These are phyloP conservation scores for Phaffomyces antillensis DNA, from an alignment of 805 yeast genomes.

Conservation along the genomic window DNA sequence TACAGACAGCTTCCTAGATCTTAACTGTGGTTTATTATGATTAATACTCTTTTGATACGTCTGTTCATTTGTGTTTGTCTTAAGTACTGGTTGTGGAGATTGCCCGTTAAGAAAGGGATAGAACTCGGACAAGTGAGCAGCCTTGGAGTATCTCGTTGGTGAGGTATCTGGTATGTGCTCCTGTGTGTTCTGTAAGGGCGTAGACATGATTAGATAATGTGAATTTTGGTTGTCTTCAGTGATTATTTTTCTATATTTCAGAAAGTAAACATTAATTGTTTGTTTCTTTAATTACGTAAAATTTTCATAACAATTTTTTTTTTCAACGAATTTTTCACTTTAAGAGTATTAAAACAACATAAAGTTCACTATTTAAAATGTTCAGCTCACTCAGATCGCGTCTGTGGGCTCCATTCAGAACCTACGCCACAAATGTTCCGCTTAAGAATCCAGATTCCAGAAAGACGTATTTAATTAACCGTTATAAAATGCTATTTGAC, in stretches of 20 bases:
- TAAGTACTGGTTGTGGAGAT: slow-evolving; percentile 14
- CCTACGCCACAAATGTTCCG: slow-evolving; percentile 12
- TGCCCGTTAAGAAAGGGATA: slow-evolving; percentile 24
- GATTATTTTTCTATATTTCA: too few relatives aligned
- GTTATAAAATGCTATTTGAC: slow-evolving; percentile 65
- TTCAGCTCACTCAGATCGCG: not conserved
- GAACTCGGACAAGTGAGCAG: slow-evolving; percentile 22
- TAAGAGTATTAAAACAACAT: not conserved
- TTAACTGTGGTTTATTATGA: not conserved
- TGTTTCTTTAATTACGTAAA: not conserved
- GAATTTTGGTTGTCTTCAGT: too few relatives aligned
- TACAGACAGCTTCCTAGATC: slow-evolving; percentile 1
- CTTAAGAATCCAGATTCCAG: slow-evolving; percentile 63
- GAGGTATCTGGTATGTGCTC: slow-evolving; percentile 19
- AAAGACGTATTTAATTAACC: slow-evolving; percentile 80
- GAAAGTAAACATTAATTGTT: not conserved
- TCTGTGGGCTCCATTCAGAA: slow-evolving; percentile 9
- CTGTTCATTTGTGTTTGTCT: not conserved
- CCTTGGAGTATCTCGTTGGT: slow-evolving; percentile 19
- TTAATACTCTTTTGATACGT: not conserved
- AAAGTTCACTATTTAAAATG: slow-evolving; percentile 3
- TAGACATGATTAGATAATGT: too few relatives aligned
- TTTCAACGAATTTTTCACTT: not conserved
- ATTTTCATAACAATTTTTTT: not conserved
- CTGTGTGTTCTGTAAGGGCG: too few relatives aligned